These are phyloP conservation scores for Bauhinia variegata DNA, from an alignment of 306 rosid genomes.

Conservation along the genomic window DNA sequence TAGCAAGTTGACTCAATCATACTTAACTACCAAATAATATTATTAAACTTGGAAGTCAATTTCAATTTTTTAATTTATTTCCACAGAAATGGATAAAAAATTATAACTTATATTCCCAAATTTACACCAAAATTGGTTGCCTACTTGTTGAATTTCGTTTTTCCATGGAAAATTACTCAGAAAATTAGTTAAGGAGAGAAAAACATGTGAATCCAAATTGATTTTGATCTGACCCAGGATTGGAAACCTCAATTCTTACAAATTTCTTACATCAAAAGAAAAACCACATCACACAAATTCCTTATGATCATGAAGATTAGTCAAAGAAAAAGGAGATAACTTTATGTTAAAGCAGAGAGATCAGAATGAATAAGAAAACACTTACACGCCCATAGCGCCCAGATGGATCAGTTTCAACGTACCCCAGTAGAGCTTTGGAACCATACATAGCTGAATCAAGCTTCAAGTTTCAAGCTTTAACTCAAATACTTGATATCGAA, in stretches of 20 bases:
- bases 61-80: background rate
- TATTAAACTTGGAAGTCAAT: background rate
- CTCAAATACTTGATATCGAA: no score
- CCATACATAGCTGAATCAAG: conserved; percentile 43
- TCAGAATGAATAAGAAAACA: conserved; percentile 23
- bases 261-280: no score
- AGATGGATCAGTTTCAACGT: conserved; percentile 87
- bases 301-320: no score
- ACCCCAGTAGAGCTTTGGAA: conserved; percentile 47
- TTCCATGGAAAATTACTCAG: no score
- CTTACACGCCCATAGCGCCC: conserved; percentile 89
- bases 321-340: background rate
- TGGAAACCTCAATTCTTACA: no score
- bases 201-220: no score
- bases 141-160: no score
- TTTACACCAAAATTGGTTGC: no score
- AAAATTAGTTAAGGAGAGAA: no score
- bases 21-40: background rate
- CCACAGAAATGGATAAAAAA: background rate
- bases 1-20: conserved; percentile 13
- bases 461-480: no score
- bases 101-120: background rate
- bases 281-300: no score
- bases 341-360: conserved; percentile 5
- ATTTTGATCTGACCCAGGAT: no score